phyloP scores from a whole-genome alignment of 257 asterid genomes.

The Apocynum venetum region DNA sequence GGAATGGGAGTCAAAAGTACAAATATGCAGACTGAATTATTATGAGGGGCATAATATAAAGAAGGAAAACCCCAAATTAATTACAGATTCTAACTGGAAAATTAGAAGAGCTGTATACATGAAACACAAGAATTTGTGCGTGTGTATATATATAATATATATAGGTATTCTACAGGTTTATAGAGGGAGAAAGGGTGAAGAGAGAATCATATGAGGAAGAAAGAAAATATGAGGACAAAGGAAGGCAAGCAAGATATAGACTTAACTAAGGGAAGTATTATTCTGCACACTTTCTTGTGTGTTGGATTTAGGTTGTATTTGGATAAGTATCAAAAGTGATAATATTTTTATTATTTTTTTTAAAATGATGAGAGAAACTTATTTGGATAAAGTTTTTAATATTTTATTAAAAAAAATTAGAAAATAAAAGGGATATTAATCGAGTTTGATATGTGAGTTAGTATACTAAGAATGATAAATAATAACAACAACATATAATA shows the following conservation, averaged over 20 bases:
- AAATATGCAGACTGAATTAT: background rate
- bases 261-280: background rate
- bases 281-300: background rate
- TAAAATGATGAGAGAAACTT: too few relatives aligned
- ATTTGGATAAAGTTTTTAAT: too few relatives aligned
- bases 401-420: too few relatives aligned
- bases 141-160: background rate
- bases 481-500: too few relatives aligned
- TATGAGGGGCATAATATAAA: background rate
- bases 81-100: background rate
- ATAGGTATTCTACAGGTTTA: too few relatives aligned
- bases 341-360: too few relatives aligned
- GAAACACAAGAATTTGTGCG: background rate
- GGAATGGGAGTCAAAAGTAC: background rate
- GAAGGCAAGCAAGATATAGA: background rate
- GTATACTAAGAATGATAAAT: too few relatives aligned
- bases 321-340: too few relatives aligned
- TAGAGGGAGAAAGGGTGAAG: too few relatives aligned
- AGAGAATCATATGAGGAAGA: background rate
- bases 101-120: background rate
- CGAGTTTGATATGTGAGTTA: too few relatives aligned
- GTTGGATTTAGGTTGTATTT: too few relatives aligned
- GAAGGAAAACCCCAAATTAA: conserved; percentile 4
- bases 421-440: too few relatives aligned
- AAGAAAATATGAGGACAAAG: background rate